phyloP scores from a whole-genome alignment of 371 early-diverging fungal species.

The Lichtheimia corymbifera region DNA sequence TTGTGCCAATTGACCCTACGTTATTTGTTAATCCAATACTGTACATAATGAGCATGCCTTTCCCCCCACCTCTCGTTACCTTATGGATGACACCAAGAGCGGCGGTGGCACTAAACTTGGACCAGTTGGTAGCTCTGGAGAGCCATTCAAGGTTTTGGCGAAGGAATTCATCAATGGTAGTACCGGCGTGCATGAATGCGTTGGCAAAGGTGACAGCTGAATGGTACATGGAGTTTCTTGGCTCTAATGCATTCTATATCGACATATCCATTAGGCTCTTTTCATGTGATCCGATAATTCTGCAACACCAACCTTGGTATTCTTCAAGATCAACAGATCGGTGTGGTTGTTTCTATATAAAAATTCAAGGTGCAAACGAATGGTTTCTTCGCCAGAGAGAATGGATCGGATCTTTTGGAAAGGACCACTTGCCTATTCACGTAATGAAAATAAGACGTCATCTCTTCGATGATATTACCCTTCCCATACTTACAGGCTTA shows the following conservation, averaged over 20 bases:
- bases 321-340: slow-evolving; percentile 91
- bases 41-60: neutral
- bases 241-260: slow-evolving; percentile 78
- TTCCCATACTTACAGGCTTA: neutral
- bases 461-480: neutral
- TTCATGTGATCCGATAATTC: too few species aligned
- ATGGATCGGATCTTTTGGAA: slow-evolving; percentile 71
- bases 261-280: neutral
- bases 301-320: slow-evolving; percentile 68
- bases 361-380: slow-evolving; percentile 91
- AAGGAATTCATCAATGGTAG: slow-evolving; percentile 98
- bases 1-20: slow-evolving; percentile 87
- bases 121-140: slow-evolving; percentile 97
- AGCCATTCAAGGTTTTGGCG: slow-evolving; percentile 98
- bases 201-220: slow-evolving; percentile 97
- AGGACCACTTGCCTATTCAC: slow-evolving; percentile 26
- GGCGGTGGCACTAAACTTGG: slow-evolving; percentile 98
- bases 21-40: neutral
- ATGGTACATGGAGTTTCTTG: slow-evolving; percentile 91
- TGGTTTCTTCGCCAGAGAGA: slow-evolving; percentile 85
- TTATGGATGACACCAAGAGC: slow-evolving; percentile 99
- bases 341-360: slow-evolving; percentile 93
- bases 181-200: slow-evolving; percentile 98
- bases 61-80: slow-evolving; percentile 27
- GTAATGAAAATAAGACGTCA: neutral